Evolutionary conservation across 2,329 filamentous ascomycete genomes (phyloP).

Genomic region (Aureobasidium sp.): DNA sequence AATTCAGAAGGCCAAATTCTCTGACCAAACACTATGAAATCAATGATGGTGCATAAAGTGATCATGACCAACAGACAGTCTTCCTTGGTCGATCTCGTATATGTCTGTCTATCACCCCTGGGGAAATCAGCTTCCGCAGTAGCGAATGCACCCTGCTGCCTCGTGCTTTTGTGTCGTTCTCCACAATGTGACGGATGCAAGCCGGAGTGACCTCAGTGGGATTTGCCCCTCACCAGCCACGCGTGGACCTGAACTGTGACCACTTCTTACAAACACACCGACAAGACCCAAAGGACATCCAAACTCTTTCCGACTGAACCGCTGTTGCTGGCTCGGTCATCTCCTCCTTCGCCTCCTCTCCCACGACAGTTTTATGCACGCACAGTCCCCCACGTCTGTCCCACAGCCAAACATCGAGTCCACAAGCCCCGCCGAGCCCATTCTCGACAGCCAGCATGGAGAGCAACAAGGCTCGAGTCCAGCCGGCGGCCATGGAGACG

Average conservation of each 20-base stretch:
- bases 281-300: background rate
- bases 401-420: conserved; percentile 39
- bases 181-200: background rate
- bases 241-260: background rate
- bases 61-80: background rate
- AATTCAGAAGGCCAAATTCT: background rate
- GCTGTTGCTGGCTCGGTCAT: conserved; percentile 51
- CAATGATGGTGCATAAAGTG: background rate
- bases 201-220: background rate
- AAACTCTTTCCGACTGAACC: conserved; percentile 40
- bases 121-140: background rate
- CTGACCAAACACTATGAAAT: background rate
- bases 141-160: too few species aligned
- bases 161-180: background rate
- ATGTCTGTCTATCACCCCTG: background rate
- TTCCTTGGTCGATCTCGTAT: background rate
- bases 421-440: conserved; percentile 30
- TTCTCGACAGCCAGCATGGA: conserved; percentile 53
- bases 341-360: conserved; percentile 26
- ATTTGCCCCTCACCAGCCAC: conserved; percentile 7
- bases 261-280: background rate
- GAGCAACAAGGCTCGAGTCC: conserved; percentile 37
- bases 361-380: conserved; percentile 56
- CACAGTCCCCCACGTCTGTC: conserved; percentile 48
- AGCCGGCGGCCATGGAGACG: conserved; percentile 26